Evolutionary conservation across 2,329 filamentous ascomycete genomes (phyloP).

Genomic region (Daldinia eschscholtzii): DNA sequence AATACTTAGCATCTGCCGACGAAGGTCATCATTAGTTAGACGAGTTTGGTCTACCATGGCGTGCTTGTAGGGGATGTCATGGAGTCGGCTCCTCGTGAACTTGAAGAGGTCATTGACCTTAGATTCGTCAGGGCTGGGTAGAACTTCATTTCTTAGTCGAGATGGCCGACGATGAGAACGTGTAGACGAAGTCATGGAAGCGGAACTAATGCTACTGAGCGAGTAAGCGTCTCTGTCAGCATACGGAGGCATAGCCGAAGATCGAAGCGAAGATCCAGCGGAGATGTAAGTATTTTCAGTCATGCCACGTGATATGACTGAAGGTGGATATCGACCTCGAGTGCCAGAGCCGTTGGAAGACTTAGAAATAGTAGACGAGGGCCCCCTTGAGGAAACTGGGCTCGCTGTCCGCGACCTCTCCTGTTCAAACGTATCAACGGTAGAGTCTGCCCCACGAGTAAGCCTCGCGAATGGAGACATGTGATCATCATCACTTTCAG

Average conservation of each 20-base stretch:
- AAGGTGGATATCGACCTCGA: conserved; percentile 63
- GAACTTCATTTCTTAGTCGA: conserved; percentile 81
- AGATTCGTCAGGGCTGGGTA: conserved; percentile 80
- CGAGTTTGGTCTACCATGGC: conserved; percentile 70
- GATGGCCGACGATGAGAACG: conserved; percentile 68
- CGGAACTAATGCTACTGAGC: conserved; percentile 63
- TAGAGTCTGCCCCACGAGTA: conserved; percentile 74
- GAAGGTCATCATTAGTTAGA: conserved; percentile 82
- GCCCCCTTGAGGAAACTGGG: conserved; percentile 73
- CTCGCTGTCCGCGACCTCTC: conserved; percentile 76
- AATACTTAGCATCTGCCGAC: conserved; percentile 89
- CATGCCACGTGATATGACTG: conserved; percentile 65
- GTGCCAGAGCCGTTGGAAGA: conserved; percentile 69
- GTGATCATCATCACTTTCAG: conserved; percentile 82
- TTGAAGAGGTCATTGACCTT: conserved; percentile 86
- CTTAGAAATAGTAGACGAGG: conserved; percentile 69
- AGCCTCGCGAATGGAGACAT: conserved; percentile 82
- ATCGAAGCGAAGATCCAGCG: conserved; percentile 69
- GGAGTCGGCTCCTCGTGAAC: conserved; percentile 82
- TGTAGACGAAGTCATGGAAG: conserved; percentile 64
- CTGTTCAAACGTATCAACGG: conserved; percentile 68
- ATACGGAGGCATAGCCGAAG: conserved; percentile 53
- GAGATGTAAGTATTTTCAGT: conserved; percentile 78
- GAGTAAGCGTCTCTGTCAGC: conserved; percentile 68
- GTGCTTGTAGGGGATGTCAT: conserved; percentile 84